These are phyloP conservation scores for Fusarium zealandicum DNA, from an alignment of 2,329 filamentous ascomycete species.

Conservation along the genomic window DNA sequence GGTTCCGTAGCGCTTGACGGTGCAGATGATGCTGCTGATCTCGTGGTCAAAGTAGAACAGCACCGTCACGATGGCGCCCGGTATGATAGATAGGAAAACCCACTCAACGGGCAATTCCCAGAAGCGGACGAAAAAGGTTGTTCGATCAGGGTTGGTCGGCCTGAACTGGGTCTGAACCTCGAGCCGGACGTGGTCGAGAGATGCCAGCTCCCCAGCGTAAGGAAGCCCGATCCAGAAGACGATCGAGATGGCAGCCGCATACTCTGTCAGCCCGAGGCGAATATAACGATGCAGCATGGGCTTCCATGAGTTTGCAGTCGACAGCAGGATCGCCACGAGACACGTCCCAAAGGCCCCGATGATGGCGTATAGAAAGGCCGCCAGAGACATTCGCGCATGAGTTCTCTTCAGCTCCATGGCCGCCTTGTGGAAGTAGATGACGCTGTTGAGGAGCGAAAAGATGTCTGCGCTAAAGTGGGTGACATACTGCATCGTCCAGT, in stretches of 20 bases:
- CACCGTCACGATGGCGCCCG: constrained; percentile 68
- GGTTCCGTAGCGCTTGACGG: constrained; percentile 65
- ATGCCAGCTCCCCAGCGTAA: constrained; percentile 64
- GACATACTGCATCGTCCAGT: constrained; percentile 75
- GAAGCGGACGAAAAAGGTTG: constrained; percentile 67
- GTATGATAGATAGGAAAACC: constrained; percentile 68
- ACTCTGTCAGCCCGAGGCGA: constrained; percentile 67
- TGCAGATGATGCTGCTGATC: constrained; percentile 73
- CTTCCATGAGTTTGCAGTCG: constrained; percentile 67
- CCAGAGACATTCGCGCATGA: constrained; percentile 62
- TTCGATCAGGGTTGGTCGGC: constrained; percentile 62
- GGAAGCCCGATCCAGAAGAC: constrained; percentile 70
- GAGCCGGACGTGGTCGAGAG: constrained; percentile 65
- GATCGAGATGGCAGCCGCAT: constrained; percentile 71
- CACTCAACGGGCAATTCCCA: constrained; percentile 66
- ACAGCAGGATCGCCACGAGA: constrained; percentile 66
- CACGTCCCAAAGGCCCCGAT: constrained; percentile 71
- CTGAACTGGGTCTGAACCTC: constrained; percentile 62
- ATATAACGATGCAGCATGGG: constrained; percentile 68
- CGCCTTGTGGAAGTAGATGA: constrained; percentile 74
- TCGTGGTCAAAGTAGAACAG: constrained; percentile 77
- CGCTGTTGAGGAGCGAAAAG: constrained; percentile 70
- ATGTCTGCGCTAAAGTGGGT: constrained; percentile 72
- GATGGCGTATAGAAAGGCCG: constrained; percentile 69
- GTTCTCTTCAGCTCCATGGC: constrained; percentile 69